These are phyloP conservation scores for Gloeostereum incarnatum DNA, from an alignment of 768 basidiomycete genomes.

Conservation along the genomic window DNA sequence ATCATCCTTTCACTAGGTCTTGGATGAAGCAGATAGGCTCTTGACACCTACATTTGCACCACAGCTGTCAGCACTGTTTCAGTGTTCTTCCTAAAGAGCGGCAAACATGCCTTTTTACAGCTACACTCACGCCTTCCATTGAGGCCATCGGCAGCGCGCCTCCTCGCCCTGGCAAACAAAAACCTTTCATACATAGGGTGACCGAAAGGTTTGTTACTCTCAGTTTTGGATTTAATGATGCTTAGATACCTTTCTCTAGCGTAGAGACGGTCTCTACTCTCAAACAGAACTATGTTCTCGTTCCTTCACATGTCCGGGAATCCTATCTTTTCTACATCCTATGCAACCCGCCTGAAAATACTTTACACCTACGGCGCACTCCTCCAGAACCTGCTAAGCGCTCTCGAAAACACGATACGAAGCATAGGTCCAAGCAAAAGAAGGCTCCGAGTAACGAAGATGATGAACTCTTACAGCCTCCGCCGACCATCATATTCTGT, in stretches of 20 bases:
- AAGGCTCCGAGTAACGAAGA: slow-evolving; percentile 34
- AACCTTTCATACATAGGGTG: slow-evolving; percentile 81
- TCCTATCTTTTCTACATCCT: slow-evolving; percentile 85
- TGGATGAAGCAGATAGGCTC: slow-evolving; percentile 95
- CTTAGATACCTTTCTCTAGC: slow-evolving; percentile 27
- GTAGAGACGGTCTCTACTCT: slow-evolving; percentile 85
- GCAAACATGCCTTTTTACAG: slow-evolving; percentile 97
- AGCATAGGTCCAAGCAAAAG: slow-evolving; percentile 14
- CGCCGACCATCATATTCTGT: slow-evolving; percentile 95
- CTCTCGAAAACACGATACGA: slow-evolving; percentile 20
- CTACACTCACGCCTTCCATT: slow-evolving; percentile 84
- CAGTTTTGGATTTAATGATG: not conserved
- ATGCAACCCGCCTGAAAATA: slow-evolving; percentile 79
- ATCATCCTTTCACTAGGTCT: slow-evolving; percentile 42
- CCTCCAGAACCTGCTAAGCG: slow-evolving; percentile 42
- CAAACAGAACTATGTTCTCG: slow-evolving; percentile 83
- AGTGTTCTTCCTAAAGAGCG: slow-evolving; percentile 67
- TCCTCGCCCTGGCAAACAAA: slow-evolving; percentile 75
- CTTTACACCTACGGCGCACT: slow-evolving; percentile 53
- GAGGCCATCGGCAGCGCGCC: slow-evolving; percentile 64
- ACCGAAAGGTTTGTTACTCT: slow-evolving; percentile 42
- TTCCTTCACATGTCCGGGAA: slow-evolving; percentile 93
- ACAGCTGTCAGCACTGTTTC: slow-evolving; percentile 76
- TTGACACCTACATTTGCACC: slow-evolving; percentile 84
- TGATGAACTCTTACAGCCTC: slow-evolving; percentile 62